Evolutionary conservation across 148 eudicot genomes (phyloP), one percentile per base, ranked within the genome.

Genomic region (Dianthus caryophyllus): DNA sequence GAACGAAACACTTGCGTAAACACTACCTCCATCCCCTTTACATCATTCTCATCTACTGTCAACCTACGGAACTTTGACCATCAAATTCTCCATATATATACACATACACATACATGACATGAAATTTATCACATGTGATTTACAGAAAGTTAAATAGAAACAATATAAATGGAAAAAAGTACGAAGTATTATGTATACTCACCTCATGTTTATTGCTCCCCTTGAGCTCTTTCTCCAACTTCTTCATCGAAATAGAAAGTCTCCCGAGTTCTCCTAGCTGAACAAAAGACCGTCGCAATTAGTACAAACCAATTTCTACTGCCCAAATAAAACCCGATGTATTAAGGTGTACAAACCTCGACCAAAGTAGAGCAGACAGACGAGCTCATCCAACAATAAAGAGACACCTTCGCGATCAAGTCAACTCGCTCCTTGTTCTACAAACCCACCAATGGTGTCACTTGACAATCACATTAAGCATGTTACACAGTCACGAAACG

Each of bases 321-420:
- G 20, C 58, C 5, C 10, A 16, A 43, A 15, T 41, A 41, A 13
- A 6, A 39, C 11, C 13, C 1, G 31, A 41, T 20, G 48, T 41
- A 20, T 41, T 61, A 20, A 39, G 47, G 27, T 39, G 36, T 22
- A 21, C 77, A 63, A 53, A 94, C 99, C 97, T 94, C 99, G 69
- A 82, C 97, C 72, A 94, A 79, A 61, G 93, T 79, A 57, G 86
- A 69, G 68, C 96, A 90, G 65, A 86, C 48, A 65, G 97, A 90
- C 44, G 99, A 82, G 61, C 99, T 83, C 99, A 94, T 79, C 97
- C 97, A 94, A 74, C 99, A 90, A 86, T 76, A 94, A 36, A 88
- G 87, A 75, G 99, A 94, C 29, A 94, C 80, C 82, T 84, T 84
- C 71, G 89, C 88, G 74, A 94, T 76, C 73, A 83, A 65, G 44